Percentiles rank a stretch among this genome's conserved stretches.
Conservation (phyloP, 768 basidiomycete genomes). For the Macrolepiota dolichaula region DNA sequence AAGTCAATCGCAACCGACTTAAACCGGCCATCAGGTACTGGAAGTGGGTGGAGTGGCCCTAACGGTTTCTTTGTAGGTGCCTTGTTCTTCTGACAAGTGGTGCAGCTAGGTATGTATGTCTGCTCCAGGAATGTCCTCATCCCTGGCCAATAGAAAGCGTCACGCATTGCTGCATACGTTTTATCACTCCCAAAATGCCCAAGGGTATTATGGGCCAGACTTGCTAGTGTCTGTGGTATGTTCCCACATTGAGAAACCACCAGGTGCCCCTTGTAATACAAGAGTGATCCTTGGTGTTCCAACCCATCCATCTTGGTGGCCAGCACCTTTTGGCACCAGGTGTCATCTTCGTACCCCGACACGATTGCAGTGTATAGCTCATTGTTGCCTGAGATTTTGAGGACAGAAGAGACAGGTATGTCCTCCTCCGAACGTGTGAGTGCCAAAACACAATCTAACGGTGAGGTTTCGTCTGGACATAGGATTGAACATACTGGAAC, state of each 20-base stretch:
- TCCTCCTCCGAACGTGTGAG: no score
- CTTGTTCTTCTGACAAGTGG: neutral
- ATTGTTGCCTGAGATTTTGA: neutral
- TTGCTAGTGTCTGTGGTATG: conserved; percentile 20
- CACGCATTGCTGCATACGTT: conserved; percentile 17
- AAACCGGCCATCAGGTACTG: neutral
- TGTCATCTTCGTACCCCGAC: neutral
- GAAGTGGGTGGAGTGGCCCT: neutral
- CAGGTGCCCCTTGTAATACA: conserved; percentile 22
- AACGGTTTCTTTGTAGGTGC: neutral
- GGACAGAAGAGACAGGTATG: no score
- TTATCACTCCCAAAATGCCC: conserved; percentile 36
- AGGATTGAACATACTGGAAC: conserved; percentile 22
- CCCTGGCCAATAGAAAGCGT: conserved; percentile 31
- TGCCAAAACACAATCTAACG: no score
- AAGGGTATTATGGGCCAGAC: conserved; percentile 23
- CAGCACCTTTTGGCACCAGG: neutral
- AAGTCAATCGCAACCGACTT: neutral
- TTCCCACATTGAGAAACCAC: conserved; percentile 21
- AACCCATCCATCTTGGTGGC: neutral
- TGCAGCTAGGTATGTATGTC: neutral
- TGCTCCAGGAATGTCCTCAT: conserved; percentile 33
- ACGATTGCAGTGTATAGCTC: neutral
- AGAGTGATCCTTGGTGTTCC: conserved; percentile 14
- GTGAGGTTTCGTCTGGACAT: no score